These are phyloP conservation scores for Exophiala viscosa DNA, from an alignment of 2,329 filamentous ascomycete species.

Conservation along the genomic window DNA sequence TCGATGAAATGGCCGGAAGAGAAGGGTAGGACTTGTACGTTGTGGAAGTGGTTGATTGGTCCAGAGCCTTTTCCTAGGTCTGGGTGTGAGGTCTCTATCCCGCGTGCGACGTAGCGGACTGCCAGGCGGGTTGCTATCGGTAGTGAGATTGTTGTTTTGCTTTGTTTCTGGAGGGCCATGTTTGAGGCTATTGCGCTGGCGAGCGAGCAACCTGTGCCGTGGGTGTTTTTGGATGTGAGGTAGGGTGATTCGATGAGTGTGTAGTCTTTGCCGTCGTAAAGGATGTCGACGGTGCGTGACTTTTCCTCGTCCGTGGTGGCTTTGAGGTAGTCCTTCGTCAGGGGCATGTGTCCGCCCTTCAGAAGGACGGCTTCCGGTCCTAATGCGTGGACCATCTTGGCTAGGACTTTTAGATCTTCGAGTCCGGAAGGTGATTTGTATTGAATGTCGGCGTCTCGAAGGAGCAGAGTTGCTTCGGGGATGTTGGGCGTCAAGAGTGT, in stretches of 20 bases:
- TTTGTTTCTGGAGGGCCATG: constrained; percentile 40
- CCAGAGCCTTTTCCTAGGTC: constrained; percentile 56
- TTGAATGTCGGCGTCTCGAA: constrained; percentile 38
- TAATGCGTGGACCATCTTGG: constrained; percentile 60
- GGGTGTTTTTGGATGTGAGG: constrained; percentile 72
- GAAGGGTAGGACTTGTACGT: constrained; percentile 58
- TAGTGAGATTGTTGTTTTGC: not conserved
- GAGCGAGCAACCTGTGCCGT: constrained; percentile 91
- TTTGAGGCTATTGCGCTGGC: constrained; percentile 70
- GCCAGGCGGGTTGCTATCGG: constrained; percentile 51
- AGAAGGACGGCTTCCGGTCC: constrained; percentile 78
- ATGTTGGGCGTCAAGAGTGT: constrained; percentile 49
- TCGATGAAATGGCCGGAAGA: constrained; percentile 71
- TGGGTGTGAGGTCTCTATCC: constrained; percentile 52
- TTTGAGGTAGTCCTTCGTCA: constrained; percentile 52
- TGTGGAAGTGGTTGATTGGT: constrained; percentile 67
- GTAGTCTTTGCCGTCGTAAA: constrained; percentile 58
- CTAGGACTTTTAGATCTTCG: constrained; percentile 65
- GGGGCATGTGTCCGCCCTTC: constrained; percentile 86
- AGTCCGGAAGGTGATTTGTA: constrained; percentile 40
- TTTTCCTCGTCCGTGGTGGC: constrained; percentile 43
- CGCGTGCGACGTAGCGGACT: constrained; percentile 59
- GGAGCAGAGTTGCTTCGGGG: constrained; percentile 44
- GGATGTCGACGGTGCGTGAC: constrained; percentile 69
- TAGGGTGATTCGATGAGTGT: constrained; percentile 67